phyloP scores from a whole-genome alignment of 2,329 filamentous ascomycete genomes.

The Gaeumannomyces sp. region DNA sequence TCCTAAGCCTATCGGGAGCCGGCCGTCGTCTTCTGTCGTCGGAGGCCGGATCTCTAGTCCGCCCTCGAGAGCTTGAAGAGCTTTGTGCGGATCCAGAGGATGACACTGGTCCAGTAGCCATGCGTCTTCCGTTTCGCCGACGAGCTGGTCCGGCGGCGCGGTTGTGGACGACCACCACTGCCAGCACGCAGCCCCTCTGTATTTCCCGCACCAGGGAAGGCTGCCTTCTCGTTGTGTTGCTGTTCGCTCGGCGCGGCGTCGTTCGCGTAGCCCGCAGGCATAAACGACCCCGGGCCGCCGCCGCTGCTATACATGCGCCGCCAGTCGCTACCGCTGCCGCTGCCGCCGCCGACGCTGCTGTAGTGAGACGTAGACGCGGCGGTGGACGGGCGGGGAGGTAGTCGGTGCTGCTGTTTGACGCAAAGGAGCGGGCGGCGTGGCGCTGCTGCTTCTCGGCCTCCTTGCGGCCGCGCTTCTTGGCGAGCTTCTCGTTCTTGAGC shows the following conservation, averaged over 20 bases:
- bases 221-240: too few relatives aligned
- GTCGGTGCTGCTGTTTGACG: conserved; percentile 15
- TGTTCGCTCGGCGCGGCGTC: neutral
- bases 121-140: conserved; percentile 55
- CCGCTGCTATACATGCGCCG: too few relatives aligned
- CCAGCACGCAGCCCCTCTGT: conserved; percentile 23
- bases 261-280: too few relatives aligned
- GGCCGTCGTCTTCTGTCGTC: neutral
- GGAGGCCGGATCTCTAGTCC: conserved; percentile 7
- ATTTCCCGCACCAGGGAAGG: too few relatives aligned
- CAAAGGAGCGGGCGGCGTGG: conserved; percentile 29
- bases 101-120: conserved; percentile 55
- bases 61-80: conserved; percentile 27
- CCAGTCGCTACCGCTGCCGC: conserved; percentile 15
- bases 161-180: conserved; percentile 37
- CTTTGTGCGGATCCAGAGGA: conserved; percentile 58
- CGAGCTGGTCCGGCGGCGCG: conserved; percentile 32
- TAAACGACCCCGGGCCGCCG: too few relatives aligned
- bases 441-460: conserved; percentile 45
- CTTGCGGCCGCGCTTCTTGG: conserved; percentile 50
- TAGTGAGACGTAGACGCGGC: conserved; percentile 5
- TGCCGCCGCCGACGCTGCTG: conserved; percentile 10
- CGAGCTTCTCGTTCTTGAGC: conserved; percentile 56
- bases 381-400: conserved; percentile 13
- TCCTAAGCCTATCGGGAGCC: too few relatives aligned